phyloP scores from a whole-genome alignment of 768 basidiomycete species.

The Sarcodon sp. region DNA sequence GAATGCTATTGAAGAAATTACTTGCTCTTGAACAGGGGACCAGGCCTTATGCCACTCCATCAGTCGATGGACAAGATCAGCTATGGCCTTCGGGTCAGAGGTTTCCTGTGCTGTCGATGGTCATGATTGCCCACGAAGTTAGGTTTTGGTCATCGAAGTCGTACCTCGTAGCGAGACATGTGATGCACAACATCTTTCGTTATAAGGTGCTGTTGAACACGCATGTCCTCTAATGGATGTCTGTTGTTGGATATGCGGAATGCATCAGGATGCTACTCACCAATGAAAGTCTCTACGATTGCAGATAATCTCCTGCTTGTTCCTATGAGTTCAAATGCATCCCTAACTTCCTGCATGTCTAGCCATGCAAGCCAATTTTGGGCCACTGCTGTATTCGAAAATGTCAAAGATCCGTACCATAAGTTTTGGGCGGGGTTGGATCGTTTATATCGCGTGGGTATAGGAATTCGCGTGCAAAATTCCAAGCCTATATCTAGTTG shows the following conservation, averaged over 20 bases:
- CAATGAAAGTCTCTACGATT: conserved; percentile 60
- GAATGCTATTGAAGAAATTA: conserved; percentile 5
- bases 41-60: conserved; percentile 69
- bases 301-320: conserved; percentile 46
- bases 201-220: conserved; percentile 44
- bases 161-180: conserved; percentile 53
- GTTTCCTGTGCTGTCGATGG: conserved; percentile 22
- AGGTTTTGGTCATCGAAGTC: conserved; percentile 2
- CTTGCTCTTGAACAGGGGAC: conserved; percentile 55
- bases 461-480: conserved; percentile 36
- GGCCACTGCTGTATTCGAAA: conserved; percentile 3
- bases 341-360: conserved; percentile 38
- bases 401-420: conserved; percentile 12
- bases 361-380: background rate
- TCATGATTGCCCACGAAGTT: background rate
- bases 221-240: conserved; percentile 42
- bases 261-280: conserved; percentile 22
- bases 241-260: background rate
- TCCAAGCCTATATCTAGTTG: conserved; percentile 41
- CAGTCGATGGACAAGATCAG: conserved; percentile 42
- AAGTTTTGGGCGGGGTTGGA: conserved; percentile 14
- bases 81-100: conserved; percentile 34
- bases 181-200: conserved; percentile 42
- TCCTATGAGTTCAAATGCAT: conserved; percentile 46
- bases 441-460: conserved; percentile 40